Percentiles rank a stretch among this genome's conserved stretches.
Evolutionary conservation across 108 stramenopile species (phyloP).

Genomic region (Epipyxis sp.): DNA sequence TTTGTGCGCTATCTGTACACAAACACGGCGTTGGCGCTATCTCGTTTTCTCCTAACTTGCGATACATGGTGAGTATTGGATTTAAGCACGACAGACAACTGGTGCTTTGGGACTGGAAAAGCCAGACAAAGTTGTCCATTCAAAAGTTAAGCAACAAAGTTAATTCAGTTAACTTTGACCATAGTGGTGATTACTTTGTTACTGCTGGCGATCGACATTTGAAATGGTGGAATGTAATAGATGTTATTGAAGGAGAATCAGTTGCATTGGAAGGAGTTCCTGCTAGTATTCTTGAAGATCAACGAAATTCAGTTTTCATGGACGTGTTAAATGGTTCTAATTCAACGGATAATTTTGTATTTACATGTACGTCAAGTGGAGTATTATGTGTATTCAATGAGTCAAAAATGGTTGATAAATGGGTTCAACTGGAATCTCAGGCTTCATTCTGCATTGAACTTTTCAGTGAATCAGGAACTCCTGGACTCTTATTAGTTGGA

Average conservation of each 20-base stretch:
- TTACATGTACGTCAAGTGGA: background rate
- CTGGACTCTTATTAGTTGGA: slow-evolving; percentile 12
- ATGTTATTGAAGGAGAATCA: slow-evolving; percentile 23
- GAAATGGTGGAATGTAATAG: slow-evolving; percentile 42
- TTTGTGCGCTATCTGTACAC: slow-evolving; percentile 39
- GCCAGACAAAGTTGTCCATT: background rate
- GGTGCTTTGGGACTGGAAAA: slow-evolving; percentile 45
- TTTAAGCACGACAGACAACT: slow-evolving; percentile 44
- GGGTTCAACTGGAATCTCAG: background rate
- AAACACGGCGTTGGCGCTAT: slow-evolving; percentile 39
- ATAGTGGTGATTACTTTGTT: slow-evolving; percentile 33
- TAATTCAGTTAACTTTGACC: slow-evolving; percentile 27
- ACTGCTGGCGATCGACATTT: slow-evolving; percentile 46
- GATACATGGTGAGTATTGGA: slow-evolving; percentile 36
- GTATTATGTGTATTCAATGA: background rate
- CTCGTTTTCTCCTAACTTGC: slow-evolving; percentile 22
- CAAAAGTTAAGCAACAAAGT: slow-evolving; percentile 37
- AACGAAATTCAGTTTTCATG: slow-evolving; percentile 32
- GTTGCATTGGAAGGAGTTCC: slow-evolving; percentile 6
- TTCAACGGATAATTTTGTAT: background rate
- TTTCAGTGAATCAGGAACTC: background rate
- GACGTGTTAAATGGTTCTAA: slow-evolving; percentile 29
- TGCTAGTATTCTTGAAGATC: slow-evolving; percentile 39
- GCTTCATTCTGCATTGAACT: background rate
- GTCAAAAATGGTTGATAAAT: background rate